Base-by-base conservation (phyloP, 2,329 filamentous ascomycete genomes). In the Colletotrichum sp. region DNA sequence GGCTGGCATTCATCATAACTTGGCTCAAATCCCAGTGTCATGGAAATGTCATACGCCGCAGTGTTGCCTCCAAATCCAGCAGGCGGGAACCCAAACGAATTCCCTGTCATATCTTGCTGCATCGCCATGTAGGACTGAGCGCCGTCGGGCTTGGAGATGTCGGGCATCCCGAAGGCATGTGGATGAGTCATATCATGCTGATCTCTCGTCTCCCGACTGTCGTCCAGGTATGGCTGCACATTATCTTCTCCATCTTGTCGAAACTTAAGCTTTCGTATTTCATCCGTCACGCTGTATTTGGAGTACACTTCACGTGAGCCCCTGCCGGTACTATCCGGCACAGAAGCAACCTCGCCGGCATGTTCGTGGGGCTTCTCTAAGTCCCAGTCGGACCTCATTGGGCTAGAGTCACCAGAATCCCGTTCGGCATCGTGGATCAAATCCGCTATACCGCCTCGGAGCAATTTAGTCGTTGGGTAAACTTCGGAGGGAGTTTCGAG, bases 231-330 rank as follows among this genome's bases (percentile, higher is more conserved):
- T 13, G n/a, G 44, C 9, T 70, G 59, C 3, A n/a, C 18, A 8
- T 34, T 8, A 10, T 74, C 75, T 26, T 71, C 71, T 5, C 52
- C 71, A 8, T 76, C 74, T 32, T 74, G 71, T 13, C 49, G 34
- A 8, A 76, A 74, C 36, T 67, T 74, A 3, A 76, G 71, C 52
- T 76, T 76, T 2, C 75, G 49, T 18, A 76, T 76, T 13, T 76
- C 75, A 5, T 76, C 75, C 5, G 75, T 76, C 4, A 76, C 75
- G 52, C 75, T 76, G 52, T 66, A 76, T 30, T 74, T 74, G 7
- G 75, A 76, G 60, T 76, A 76, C 1, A 76, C 62, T n/a, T 76
- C 75, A 7, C 21, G 32, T 1, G 69, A n/a, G 8, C 49, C 60
- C 13, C 32, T 36, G 10, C 24, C 39, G 9, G 16, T n/a, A 15